phyloP scores from a whole-genome alignment of 1,284 basidiomycete species.

The Microbotryum silenes-acaulis region DNA sequence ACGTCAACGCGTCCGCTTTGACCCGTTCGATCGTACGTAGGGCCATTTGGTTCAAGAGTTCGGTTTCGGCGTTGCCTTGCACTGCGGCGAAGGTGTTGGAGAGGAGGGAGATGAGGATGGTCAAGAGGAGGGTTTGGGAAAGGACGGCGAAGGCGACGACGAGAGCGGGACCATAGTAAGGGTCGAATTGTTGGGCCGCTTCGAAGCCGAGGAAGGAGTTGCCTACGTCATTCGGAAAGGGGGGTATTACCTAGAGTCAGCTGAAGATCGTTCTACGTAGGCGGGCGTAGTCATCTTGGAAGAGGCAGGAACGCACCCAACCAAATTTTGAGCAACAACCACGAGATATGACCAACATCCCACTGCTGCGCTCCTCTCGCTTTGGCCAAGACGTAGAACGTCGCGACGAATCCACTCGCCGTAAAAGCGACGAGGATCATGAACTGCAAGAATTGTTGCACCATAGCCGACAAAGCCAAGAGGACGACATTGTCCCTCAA shows the following conservation, averaged over 20 bases:
- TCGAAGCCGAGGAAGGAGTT: constrained; percentile 26
- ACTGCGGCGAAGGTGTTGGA: constrained; percentile 32
- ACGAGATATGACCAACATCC: constrained; percentile 21
- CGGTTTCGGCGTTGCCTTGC: constrained; percentile 28
- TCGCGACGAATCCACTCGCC: constrained; percentile 32
- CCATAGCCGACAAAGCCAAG: constrained; percentile 28
- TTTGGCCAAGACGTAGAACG: constrained; percentile 25
- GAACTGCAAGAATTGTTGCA: constrained; percentile 27
- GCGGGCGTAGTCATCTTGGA: no score
- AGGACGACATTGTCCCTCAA: constrained; percentile 30
- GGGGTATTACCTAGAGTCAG: no score
- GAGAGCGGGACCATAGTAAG: constrained; percentile 23
- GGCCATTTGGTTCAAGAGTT: constrained; percentile 31
- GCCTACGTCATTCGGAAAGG: no score
- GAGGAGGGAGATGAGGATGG: constrained; percentile 35
- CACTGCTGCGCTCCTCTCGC: constrained; percentile 6
- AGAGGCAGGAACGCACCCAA: background rate
- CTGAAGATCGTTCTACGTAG: no score
- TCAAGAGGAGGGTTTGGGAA: constrained; percentile 19
- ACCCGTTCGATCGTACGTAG: constrained; percentile 35
- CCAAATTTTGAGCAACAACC: constrained; percentile 33
- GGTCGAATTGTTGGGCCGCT: constrained; percentile 28
- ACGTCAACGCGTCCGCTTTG: constrained; percentile 32
- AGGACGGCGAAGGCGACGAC: constrained; percentile 28
- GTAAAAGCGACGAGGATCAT: constrained; percentile 26